phyloP scores from a whole-genome alignment of 257 asterid genomes.

The Nicotiana tabacum region DNA sequence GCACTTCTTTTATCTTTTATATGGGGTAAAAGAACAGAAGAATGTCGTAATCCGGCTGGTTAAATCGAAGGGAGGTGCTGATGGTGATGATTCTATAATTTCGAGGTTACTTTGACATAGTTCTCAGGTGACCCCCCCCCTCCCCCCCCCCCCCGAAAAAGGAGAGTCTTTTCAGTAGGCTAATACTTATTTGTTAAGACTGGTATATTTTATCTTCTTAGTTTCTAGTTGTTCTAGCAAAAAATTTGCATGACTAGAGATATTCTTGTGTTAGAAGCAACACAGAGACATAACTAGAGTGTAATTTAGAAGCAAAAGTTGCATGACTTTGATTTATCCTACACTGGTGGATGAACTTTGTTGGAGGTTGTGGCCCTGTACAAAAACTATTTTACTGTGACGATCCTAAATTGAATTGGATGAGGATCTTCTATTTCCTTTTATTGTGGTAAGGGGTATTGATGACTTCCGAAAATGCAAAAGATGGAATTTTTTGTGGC shows the following conservation, averaged over 20 bases:
- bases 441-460: background rate
- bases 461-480: background rate
- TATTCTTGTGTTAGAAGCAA: background rate
- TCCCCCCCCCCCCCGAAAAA: background rate
- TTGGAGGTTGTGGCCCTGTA: background rate
- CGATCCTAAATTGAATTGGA: too few relatives aligned
- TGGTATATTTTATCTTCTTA: background rate
- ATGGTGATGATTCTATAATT: background rate
- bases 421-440: background rate
- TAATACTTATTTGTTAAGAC: background rate
- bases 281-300: background rate
- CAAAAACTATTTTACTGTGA: too few relatives aligned
- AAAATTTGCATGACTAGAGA: background rate
- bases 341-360: background rate
- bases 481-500: background rate
- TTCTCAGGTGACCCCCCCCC: background rate
- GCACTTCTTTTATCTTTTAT: too few relatives aligned
- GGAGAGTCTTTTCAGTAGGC: background rate
- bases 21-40: background rate
- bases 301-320: background rate
- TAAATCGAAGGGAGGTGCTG: background rate
- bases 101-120: background rate
- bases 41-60: background rate
- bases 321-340: background rate
- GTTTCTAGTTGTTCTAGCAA: background rate